A percentile compares a stretch with the other conserved stretches of the same genome.
phyloP scores from a whole-genome alignment of 2,329 filamentous ascomycete species.

The Fusarium pininemorale region DNA sequence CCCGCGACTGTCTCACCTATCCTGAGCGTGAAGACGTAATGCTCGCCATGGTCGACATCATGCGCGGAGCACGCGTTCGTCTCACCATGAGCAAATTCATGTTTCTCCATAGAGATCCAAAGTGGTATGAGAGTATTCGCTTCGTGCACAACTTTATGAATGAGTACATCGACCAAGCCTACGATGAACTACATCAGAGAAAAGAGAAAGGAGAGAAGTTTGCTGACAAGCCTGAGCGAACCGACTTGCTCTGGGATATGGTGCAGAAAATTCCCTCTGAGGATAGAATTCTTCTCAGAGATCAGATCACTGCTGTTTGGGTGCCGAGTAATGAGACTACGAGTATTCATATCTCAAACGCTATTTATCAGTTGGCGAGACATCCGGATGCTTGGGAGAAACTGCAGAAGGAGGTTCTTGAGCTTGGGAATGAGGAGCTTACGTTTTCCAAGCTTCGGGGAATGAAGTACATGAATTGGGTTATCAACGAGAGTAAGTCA shows the following conservation, averaged over 20 bases:
- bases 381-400: neutral
- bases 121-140: neutral
- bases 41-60: conserved; percentile 1
- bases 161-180: neutral
- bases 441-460: neutral
- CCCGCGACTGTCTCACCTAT: neutral
- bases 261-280: neutral
- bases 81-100: neutral
- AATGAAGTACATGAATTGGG: neutral
- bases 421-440: neutral
- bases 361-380: neutral
- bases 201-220: neutral
- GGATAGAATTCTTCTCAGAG: neutral
- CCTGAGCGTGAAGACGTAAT: neutral
- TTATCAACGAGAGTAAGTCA: neutral
- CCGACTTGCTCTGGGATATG: neutral
- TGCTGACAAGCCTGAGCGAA: neutral
- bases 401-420: neutral
- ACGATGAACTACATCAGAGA: neutral
- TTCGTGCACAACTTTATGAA: conserved; percentile 2
- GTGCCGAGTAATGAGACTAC: neutral
- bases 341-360: neutral
- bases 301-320: neutral
- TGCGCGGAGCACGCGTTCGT: neutral
- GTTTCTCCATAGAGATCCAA: neutral